Evolutionary conservation across 345 rosid species (phyloP), one percentile per base, ranked within the genome.

Genomic region (Crucihimalaya himalaica): DNA sequence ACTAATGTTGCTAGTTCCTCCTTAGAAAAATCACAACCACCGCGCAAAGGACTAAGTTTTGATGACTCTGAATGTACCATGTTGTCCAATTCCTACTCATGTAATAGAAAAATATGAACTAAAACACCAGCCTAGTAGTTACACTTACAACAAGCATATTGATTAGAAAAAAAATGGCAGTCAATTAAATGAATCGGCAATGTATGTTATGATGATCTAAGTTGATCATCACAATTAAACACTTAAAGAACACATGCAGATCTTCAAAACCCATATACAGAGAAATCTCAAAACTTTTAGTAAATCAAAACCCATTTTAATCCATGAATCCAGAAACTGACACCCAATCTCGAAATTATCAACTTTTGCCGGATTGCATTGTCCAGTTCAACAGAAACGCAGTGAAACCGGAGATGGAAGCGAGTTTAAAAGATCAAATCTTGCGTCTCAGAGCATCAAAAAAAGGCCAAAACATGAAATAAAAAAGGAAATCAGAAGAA

Each of bases 1-100:
- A 51, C 68, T 8, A 45, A 3, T 39, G 53, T 61, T 62, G 64
- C 85, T 5, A 66, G 59, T 55, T 68, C 70, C 68, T 67, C 78
- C 79, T 75, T 82, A 23, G 74, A 48, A 73, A 32, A 21, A 15
- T 21, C 46, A 59, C 59, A 31, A 37, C 72, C 64, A 53, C 51
- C 75, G 34, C 75, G 46, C 37, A 65, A 50, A 18, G 55, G 7
- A 64, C 19, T 1, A 31, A 34, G 56, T 19, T 21, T 12, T 42
- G 60, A 45, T 62, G 60, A 69, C 63, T 76, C 66, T 58, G 46
- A 15, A 46, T 59, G 34, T 39, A 57, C 55, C 55, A 56, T 63
- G 43, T 8, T 62, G 32, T 61, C 66, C 71, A 62, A 58, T 52
- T 20, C 62, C 76, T 72, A 72, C n/a, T 61, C 68, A 61, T 51